These are phyloP conservation scores for Gracilaria caudata DNA, from an alignment of 23 red algal genomes.

Conservation along the genomic window DNA sequence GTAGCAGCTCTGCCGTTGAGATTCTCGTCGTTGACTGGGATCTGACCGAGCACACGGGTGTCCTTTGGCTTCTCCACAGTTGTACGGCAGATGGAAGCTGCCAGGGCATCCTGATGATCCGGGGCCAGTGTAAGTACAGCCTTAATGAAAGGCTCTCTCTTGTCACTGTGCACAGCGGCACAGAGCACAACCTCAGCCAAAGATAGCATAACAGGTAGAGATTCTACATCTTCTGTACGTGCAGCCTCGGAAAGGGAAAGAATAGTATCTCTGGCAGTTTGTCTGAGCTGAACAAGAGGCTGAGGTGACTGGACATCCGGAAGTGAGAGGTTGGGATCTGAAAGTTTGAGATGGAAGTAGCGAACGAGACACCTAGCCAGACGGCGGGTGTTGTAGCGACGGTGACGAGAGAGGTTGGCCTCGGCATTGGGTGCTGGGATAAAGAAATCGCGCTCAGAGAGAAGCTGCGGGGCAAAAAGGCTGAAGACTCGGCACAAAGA, in stretches of 20 bases:
- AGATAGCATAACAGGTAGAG: constrained; percentile 19
- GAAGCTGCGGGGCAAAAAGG: constrained; percentile 39
- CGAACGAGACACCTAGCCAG: constrained; percentile 24
- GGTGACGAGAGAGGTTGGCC: constrained; percentile 43
- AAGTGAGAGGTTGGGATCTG: constrained; percentile 5
- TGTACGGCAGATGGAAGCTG: constrained; percentile 37
- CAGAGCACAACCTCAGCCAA: constrained; percentile 51
- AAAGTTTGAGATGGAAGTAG: constrained; percentile 21
- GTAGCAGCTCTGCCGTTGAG: neutral
- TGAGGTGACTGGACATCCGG: constrained; percentile 15
- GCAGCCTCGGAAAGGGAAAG: constrained; percentile 30
- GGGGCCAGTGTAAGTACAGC: constrained; percentile 35
- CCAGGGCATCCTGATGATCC: constrained; percentile 39
- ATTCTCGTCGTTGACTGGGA: constrained; percentile 42
- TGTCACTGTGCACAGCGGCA: constrained; percentile 47
- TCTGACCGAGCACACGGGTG: constrained; percentile 15
- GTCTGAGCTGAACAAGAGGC: constrained; percentile 40
- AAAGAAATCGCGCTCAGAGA: constrained; percentile 46
- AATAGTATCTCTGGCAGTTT: constrained; percentile 11
- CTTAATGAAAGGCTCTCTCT: constrained; percentile 56
- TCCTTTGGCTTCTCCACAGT: constrained; percentile 12
- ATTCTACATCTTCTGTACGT: constrained; percentile 27
- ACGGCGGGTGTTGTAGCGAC: constrained; percentile 69
- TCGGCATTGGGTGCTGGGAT: constrained; percentile 1
- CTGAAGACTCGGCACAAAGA: constrained; percentile 35